Base-by-base conservation (phyloP, 345 rosid species). In the Trapa bicornis region DNA sequence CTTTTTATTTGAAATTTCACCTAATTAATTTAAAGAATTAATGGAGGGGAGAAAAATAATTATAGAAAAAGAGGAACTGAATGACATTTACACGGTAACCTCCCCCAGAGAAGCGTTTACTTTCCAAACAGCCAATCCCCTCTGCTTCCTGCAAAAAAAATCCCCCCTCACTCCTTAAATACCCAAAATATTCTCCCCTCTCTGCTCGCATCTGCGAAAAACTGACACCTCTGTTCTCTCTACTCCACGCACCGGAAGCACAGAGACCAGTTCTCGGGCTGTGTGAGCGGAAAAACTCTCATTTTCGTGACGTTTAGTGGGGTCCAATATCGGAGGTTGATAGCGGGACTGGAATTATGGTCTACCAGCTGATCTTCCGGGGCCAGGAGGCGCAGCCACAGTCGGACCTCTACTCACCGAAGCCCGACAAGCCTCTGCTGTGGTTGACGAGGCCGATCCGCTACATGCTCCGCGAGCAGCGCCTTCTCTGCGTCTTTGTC, bases 391-490 rank as follows among this genome's bases (percentile, higher is more conserved):
- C 74, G n/a, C 91, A 81, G 43, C 73, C 76, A 1, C 71, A 70
- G 43, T 58, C 83, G 8, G 87, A 87, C 47, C 47, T 82, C 1
- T 89, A 87, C 76, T 72, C 87, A 1, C 96, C 93, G 7, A 94
- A 87, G 67, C 95, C 87, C 6, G 75, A 62, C 11, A 94, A 87
- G 78, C 93, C 88, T 11, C 89, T 94, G 95, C 79, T 89, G 58
- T 72, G 74, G 48, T 70, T 85, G 65, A 71, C 74, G 16, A 85
- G 89, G 13, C 88, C 89, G 58, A 75, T 91, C 71, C 91, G 86
- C 42, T 91, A 91, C 88, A 47, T 89, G 75, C 87, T 94, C 76
- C 82, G 89, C 0, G 99, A 94, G 78, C 92, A 91, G 81, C 95
- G 99, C n/a, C 91, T 94, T 68, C 62, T 89, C 47, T 91, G 87